Base-by-base conservation (phyloP, 306 rosid species). In the Dalbergia cultrata region DNA sequence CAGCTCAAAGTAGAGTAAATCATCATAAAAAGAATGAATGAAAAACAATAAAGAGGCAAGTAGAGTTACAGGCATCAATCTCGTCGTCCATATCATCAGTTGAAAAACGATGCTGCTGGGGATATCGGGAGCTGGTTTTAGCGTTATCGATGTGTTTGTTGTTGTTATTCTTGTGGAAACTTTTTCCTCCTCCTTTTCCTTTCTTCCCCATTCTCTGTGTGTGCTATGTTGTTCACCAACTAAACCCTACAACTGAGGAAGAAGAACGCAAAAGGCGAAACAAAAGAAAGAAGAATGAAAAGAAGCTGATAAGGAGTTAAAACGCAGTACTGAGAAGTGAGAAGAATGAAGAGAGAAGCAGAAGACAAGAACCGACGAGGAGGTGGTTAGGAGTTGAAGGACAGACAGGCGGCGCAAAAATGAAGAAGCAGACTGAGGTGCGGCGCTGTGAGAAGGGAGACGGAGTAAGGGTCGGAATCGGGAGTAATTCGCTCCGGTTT, bases 81-180 rank as follows among this genome's bases (percentile, higher is more conserved):
- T 93, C 97, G 63, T 95, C 97, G 72, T 93, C 94, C 93, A 95
- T 91, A 67, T 88, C 93, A 34, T 87, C 87, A 12, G 74, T 56
- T 5, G 81, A 57, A 56, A 78, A 78, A 6, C 34, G 74, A 53
- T 67, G 68, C 17, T 69, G 81, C 18, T 81, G 31, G 31, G 1
- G 62, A 10, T 70, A 57, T 0, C 44, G 74, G 16, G 82, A 50
- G 54, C 79, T 86, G 35, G 61, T 82, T 81, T 84, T 87, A 9
- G 83, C 17, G 22, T 68, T 82, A 78, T 45, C 77, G 33, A n/a
- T 70, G 4, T 76, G 86, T 74, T 73, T 37, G 41, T 37, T 86
- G 21, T 66, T 86, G 21, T 66, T 54, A 7, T 17, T 87, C 82
- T 84, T 88, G 17, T 13, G 68, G 21, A 21, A 5, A 39, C 16